Evolutionary conservation across 179 eudicot species (phyloP).

Genomic region (Pouteria campechiana): DNA sequence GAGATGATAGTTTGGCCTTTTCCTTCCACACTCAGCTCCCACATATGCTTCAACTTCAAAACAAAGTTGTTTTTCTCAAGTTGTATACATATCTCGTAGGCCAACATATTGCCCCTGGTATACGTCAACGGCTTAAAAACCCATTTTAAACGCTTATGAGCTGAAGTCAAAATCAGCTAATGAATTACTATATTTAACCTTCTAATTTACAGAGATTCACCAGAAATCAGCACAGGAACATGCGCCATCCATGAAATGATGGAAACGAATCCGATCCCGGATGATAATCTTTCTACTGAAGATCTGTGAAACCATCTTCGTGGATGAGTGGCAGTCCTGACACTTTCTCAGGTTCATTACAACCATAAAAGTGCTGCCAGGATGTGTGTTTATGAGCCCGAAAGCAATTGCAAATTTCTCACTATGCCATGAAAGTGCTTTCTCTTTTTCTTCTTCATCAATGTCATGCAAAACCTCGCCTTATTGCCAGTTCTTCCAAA

Average conservation of each 20-base stretch:
- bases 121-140: too few relatives aligned
- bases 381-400: constrained; percentile 21
- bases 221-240: constrained; percentile 52
- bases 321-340: constrained; percentile 32
- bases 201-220: too few relatives aligned
- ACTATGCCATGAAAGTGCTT: constrained; percentile 39
- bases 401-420: constrained; percentile 46
- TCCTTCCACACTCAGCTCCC: too few relatives aligned
- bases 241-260: constrained; percentile 36
- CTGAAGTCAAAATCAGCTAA: too few relatives aligned
- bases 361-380: constrained; percentile 23
- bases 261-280: constrained; percentile 38
- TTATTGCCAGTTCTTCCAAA: too few relatives aligned
- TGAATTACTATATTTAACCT: too few relatives aligned
- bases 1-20: too few relatives aligned
- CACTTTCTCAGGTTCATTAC: constrained; percentile 45
- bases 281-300: constrained; percentile 33
- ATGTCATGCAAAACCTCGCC: constrained; percentile 24
- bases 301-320: constrained; percentile 28
- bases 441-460: constrained; percentile 23
- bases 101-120: too few relatives aligned
- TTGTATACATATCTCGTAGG: too few relatives aligned
- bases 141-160: too few relatives aligned
- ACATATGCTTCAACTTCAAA: too few relatives aligned
- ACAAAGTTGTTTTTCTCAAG: too few relatives aligned